Evolutionary conservation across 83 land plant genomes (phyloP), one percentile per base, ranked within the genome.

Genomic region (Isoetes engelmannii): DNA sequence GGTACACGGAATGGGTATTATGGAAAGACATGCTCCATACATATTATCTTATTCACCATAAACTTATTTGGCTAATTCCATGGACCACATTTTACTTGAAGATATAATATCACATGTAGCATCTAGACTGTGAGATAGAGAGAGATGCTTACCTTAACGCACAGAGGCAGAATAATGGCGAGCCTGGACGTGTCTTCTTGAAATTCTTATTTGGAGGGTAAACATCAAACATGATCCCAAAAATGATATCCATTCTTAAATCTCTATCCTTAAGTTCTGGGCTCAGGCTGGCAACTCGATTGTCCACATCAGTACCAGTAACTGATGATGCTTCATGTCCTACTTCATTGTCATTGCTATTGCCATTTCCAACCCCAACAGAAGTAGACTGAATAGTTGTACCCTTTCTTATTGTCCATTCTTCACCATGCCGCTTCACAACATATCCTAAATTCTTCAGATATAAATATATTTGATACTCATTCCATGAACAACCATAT

Each of bases 391-490:
- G 15, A 7, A 42, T 56, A 12, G 44, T 18, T 13, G 19, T 18
- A 7, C 13, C 46, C 44, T 69, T 59, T 6, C 51, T 56, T 48
- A 61, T 6, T 15, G 82, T 66, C 95, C 95, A 90, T 28, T 80
- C 76, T 21, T 77, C 48, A 56, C 80, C 79, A 61, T 83, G 88
- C 8, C 88, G 78, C 4, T 82, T 82, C 62, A 85, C 86, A 74
- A 90, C 75, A 66, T 85, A 90, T 4, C 95, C 91, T 67, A 90
- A 83, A 15, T 68, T 70, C 63, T 82, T 90, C 75, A 90, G 70
- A 57, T 85, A 84, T 66, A 71, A 69, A 56, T 87, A 90, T 28
- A 72, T 84, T 70, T 84, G 78, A 60, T 81, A 85, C 12, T 58
- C 70, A 51, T 81, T 84, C 87, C 87, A 90, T 63, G 62, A 63